Evolutionary conservation across 257 asterid genomes (phyloP).

Genomic region (Solanum piurae): DNA sequence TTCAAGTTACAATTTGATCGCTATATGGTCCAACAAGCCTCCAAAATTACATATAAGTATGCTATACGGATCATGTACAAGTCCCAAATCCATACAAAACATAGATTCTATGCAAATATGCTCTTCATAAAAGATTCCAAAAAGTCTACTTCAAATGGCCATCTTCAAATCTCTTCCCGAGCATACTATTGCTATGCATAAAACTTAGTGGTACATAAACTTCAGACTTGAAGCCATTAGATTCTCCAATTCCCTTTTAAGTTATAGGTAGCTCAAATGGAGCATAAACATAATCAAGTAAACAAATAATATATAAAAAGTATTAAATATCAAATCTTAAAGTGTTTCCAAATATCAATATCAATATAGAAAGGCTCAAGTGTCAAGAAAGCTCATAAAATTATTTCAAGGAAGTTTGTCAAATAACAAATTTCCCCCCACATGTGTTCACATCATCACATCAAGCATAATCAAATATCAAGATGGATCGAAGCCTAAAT

Average conservation of each 20-base stretch:
- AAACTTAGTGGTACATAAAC: not conserved
- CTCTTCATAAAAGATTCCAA: not conserved
- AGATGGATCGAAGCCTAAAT: not conserved
- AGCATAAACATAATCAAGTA: not conserved
- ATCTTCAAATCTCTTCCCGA: not conserved
- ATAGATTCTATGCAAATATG: not conserved
- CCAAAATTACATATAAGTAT: not conserved
- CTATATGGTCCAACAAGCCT: not conserved
- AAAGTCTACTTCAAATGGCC: not conserved
- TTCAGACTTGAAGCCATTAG: not conserved
- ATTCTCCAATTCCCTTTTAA: not conserved
- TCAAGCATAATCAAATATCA: not conserved
- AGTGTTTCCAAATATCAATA: not conserved
- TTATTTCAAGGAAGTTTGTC: not conserved
- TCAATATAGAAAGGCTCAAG: not conserved
- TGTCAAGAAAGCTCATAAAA: not conserved
- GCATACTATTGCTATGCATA: not conserved
- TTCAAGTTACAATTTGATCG: not conserved
- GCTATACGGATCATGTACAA: not conserved
- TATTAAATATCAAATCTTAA: not conserved
- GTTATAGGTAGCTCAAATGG: not conserved
- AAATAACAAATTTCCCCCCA: not conserved
- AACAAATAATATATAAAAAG: not conserved
- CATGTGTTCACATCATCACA: not conserved
- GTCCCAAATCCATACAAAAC: not conserved